Evolutionary conservation across 768 basidiomycete species (phyloP), one percentile per base, ranked within the genome.

Genomic region (Rhizopogon vinicolor): DNA sequence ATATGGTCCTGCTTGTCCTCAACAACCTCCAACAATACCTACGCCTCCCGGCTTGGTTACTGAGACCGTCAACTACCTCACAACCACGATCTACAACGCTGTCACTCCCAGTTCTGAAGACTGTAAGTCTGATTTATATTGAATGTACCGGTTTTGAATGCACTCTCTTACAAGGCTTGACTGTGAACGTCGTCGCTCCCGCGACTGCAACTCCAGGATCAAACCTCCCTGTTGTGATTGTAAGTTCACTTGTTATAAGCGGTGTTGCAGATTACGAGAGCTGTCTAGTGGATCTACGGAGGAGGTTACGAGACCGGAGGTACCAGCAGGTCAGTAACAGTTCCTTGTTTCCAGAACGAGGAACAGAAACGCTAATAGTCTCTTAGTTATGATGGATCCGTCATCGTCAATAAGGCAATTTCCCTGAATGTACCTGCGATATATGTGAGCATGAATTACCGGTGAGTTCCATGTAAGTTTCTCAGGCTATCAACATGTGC

Each of bases 161-260:
- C 33, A 25, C 39, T 28, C 16, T 3, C 22, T 29, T 18, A 0
- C 13, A 25, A 62, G 81, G 82, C 66, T 68, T 84, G n/a, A 81
- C 75, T 1, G 55, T 86, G 39, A 83, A 85, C 57, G 75, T 84
- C 16, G 60, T 81, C 28, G 75, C 72, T 46, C 82, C 84, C 5
- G 63, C 66, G 2, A 64, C 58, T 37, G 72, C 77, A 1, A 75
- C 72, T 0, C 52, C 76, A 2, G 60, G 61, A 0, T 75, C 75
- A 8, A 78, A 78, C 50, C 67, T 84, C 3, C 83, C 84, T 2
- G 80, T 85, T 7, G 68, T 81, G 19, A 79, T 76, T 31, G 82
- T 83, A 64, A 44, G 80, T 72, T 13, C 7, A 18, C 31, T 8
- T 28, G 22, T 51, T 22, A 12, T 14, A 22, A 29, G n/a, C 6